Base-by-base conservation (phyloP, 106 monocot genomes). In the Platanthera guangdongensis region DNA sequence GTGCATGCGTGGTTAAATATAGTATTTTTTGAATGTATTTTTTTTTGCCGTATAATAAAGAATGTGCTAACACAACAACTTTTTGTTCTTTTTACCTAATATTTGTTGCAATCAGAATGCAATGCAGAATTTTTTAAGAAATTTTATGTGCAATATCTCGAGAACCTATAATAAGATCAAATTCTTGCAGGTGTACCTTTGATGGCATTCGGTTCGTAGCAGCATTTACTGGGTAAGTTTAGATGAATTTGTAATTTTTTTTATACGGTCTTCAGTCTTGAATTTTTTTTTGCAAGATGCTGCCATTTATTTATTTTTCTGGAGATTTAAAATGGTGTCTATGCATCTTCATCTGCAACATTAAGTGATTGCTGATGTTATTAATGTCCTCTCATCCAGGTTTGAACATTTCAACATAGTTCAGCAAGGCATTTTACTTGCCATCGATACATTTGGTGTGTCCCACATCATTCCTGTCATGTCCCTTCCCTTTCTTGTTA, bases 161-260 rank as follows among this genome's bases (percentile, higher is more conserved):
- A 60, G 18, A 60, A 60, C 11, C 7, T 60, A 39, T 65, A 65
- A 32, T 65, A 30, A 65, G 51, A 72, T 50, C 3, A 72, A 47
- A 50, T 51, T 73, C 68, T 78, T 80, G 67, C 83, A 95, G 95
- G 92, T 95, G 95, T 84, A 78, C 87, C 9, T 95, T 95, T 95
- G 96, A 96, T 87, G 96, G 96, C 30, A 90, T 96, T 21, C 88
- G 93, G 4, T 96, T 87, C 82, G 91, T 91, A 68, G 93, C 96
- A 60, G 96, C 96, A 81, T 96, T 96, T 86, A 83, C 91, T 82
- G 96, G 96, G 95, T 93, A 74, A 87, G 82, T 78, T 8, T 13
- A 46, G 51, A 77, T 68, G 16, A 71, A 47, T 75, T 46, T 21
- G 50, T n/a, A 8, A 68, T 30, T 12, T n/a, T 71, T 71, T 64